Conservation (phyloP, 169 alveolate species). For the Cryptosporidium sp. region DNA sequence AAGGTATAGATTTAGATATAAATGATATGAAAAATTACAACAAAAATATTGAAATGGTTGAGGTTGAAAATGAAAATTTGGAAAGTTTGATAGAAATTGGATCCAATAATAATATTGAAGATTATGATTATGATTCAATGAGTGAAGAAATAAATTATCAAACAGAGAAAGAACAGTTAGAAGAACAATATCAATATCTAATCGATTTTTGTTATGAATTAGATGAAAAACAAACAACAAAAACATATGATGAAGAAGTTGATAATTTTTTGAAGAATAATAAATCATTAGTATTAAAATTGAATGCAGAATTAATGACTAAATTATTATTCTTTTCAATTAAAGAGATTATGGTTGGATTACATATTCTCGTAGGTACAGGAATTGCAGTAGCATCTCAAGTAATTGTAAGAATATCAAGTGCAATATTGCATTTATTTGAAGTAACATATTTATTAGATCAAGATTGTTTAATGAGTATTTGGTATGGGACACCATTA, state of each 20-base stretch:
- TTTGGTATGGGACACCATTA: conserved; percentile 58
- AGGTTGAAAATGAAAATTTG: background rate
- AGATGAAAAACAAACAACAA: background rate
- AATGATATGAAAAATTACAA: background rate
- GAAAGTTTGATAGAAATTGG: background rate
- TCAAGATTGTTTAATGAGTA: conserved; percentile 51
- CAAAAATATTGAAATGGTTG: background rate
- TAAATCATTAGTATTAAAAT: conserved; percentile 39
- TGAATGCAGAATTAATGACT: conserved; percentile 41
- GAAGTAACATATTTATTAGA: conserved; percentile 39
- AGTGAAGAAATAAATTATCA: background rate
- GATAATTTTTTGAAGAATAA: conserved; percentile 20
- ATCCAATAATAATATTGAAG: background rate
- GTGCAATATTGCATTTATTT: conserved; percentile 28
- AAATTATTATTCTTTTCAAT: conserved; percentile 46
- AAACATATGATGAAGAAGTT: conserved; percentile 27
- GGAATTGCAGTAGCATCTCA: conserved; percentile 55
- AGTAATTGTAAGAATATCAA: conserved; percentile 41
- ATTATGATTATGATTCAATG: background rate
- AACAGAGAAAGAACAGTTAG: background rate
- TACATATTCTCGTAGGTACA: conserved; percentile 34
- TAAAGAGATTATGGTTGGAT: conserved; percentile 42
- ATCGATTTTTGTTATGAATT: conserved; percentile 19
- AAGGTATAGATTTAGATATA: background rate
- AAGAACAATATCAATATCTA: conserved; percentile 4